Conservation (phyloP, 2,329 filamentous ascomycete genomes). For the Xylaria arbuscula region DNA sequence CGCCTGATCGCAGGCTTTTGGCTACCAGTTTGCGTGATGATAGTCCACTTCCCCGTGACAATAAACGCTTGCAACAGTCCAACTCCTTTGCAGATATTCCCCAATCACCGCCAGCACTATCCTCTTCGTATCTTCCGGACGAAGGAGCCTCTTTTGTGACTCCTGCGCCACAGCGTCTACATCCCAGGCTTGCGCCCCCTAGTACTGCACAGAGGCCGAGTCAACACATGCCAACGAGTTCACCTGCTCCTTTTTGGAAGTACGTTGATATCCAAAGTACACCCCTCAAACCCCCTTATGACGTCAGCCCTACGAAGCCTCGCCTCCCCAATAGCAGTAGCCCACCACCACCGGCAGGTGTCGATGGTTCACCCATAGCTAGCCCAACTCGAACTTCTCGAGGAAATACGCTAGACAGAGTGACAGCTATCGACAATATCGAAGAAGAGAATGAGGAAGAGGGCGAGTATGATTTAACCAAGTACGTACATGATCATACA, state of each 20-base stretch:
- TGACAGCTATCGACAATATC: slow-evolving; percentile 37
- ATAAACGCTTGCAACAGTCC: slow-evolving; percentile 57
- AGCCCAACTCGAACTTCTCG: slow-evolving; percentile 60
- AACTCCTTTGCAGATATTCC: slow-evolving; percentile 63
- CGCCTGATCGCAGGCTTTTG: slow-evolving; percentile 66
- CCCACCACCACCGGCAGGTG: slow-evolving; percentile 61
- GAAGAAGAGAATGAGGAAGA: slow-evolving; percentile 60
- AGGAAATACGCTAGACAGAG: slow-evolving; percentile 45
- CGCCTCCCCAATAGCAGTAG: slow-evolving; percentile 67
- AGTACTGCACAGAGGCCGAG: slow-evolving; percentile 84
- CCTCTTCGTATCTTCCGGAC: slow-evolving; percentile 71
- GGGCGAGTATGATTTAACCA: slow-evolving; percentile 68
- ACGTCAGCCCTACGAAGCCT: slow-evolving; percentile 69
- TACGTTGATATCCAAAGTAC: slow-evolving; percentile 82
- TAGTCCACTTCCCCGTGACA: slow-evolving; percentile 70
- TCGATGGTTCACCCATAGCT: slow-evolving; percentile 62
- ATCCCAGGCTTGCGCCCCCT: slow-evolving; percentile 80
- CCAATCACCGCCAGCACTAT: slow-evolving; percentile 67
- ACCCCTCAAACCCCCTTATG: slow-evolving; percentile 68
- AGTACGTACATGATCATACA: slow-evolving; percentile 54
- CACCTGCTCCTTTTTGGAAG: slow-evolving; percentile 89
- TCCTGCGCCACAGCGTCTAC: slow-evolving; percentile 77
- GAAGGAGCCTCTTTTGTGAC: slow-evolving; percentile 73
- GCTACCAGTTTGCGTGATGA: slow-evolving; percentile 63
- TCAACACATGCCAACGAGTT: slow-evolving; percentile 86